Percentiles rank a stretch among this genome's conserved stretches.
phyloP scores from a whole-genome alignment of 164 flowering plant species.

The Tinospora cordifolia region DNA sequence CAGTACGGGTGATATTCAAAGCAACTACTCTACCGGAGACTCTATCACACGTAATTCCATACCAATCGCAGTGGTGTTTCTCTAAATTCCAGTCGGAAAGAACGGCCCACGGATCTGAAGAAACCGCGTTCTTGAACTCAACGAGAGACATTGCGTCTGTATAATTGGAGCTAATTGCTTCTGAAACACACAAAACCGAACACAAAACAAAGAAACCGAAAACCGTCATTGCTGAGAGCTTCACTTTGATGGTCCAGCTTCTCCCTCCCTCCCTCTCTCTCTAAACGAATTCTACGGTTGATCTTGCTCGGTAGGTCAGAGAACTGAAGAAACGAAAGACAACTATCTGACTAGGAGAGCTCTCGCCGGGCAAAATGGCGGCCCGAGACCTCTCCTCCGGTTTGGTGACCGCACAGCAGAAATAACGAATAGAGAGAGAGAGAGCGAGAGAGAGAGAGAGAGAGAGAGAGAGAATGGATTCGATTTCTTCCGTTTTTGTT shows the following conservation, averaged over 20 bases:
- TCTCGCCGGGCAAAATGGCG: slow-evolving; percentile 9
- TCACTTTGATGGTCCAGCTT: no score
- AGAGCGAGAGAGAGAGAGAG: background rate
- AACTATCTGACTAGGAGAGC: background rate
- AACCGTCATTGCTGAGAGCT: slow-evolving; percentile 6
- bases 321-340: background rate
- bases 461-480: background rate
- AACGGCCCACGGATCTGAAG: slow-evolving; percentile 25
- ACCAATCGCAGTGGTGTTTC: slow-evolving; percentile 41
- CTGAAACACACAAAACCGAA: slow-evolving; percentile 9
- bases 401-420: background rate
- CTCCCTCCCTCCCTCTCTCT: no score
- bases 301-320: background rate
- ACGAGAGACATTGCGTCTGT: slow-evolving; percentile 39
- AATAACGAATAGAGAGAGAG: background rate
- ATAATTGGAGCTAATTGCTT: slow-evolving; percentile 7
- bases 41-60: slow-evolving; percentile 42
- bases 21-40: slow-evolving; percentile 33
- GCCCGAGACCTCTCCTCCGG: background rate
- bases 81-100: slow-evolving; percentile 37
- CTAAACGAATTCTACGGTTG: background rate
- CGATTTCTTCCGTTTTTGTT: background rate
- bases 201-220: slow-evolving; percentile 8
- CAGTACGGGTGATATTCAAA: slow-evolving; percentile 24
- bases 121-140: slow-evolving; percentile 32